phyloP scores from a whole-genome alignment of 768 basidiomycete genomes.

The Agrocybe chaxingu region DNA sequence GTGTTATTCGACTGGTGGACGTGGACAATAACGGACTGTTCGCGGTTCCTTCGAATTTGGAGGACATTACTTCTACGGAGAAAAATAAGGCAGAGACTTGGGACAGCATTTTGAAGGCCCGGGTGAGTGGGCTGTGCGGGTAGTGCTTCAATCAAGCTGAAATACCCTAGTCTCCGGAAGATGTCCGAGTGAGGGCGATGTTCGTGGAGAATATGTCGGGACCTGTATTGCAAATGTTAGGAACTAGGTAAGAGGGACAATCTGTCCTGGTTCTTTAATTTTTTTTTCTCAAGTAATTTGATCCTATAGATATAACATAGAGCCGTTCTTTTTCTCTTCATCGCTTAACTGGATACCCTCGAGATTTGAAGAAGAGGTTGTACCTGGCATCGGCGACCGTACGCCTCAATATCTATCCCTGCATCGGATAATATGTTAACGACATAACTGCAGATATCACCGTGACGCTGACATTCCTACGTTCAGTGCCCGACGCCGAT shows the following conservation, averaged over 20 bases:
- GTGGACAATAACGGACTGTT: not conserved
- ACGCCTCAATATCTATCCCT: conserved; percentile 15
- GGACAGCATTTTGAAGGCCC: conserved; percentile 27
- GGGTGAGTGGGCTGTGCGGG: conserved; percentile 27
- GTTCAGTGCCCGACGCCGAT: conserved; percentile 28
- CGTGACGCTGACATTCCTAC: conserved; percentile 52
- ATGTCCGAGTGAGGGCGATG: conserved; percentile 43
- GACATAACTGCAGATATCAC: conserved; percentile 46
- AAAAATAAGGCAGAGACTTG: conserved; percentile 31
- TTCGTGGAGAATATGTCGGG: conserved; percentile 54
- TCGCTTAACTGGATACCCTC: conserved; percentile 68
- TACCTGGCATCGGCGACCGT: conserved; percentile 47
- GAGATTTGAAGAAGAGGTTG: conserved; percentile 52
- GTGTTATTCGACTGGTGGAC: conserved; percentile 28
- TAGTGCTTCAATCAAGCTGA: too few species aligned
- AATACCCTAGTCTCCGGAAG: conserved; percentile 24
- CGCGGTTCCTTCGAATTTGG: not conserved
- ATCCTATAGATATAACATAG: conserved; percentile 45
- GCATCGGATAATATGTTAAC: not conserved
- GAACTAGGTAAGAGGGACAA: conserved; percentile 39
- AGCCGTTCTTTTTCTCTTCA: conserved; percentile 68
- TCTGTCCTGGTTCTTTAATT: not conserved
- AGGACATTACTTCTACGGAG: conserved; percentile 11
- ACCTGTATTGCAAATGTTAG: conserved; percentile 57
- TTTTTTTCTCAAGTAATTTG: conserved; percentile 10